Base-by-base conservation (phyloP, 1,139 yeast genomes). In the Pichia terricola region DNA sequence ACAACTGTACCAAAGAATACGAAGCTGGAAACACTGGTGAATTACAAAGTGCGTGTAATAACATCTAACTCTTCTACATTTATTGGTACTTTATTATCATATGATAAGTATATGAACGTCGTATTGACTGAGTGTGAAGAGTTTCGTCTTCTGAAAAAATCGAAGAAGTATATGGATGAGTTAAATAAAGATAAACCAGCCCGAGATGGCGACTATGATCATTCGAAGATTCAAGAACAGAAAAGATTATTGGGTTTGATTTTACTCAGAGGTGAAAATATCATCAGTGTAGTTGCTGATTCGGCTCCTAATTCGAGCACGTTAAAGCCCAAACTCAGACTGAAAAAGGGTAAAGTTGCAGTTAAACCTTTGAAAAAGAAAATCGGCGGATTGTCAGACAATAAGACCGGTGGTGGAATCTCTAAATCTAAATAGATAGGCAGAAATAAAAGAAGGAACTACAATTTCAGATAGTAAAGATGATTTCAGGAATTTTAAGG, bases 51-150 rank as follows among this genome's bases (percentile, higher is more conserved):
- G 43, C 74, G 82, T 46, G 82, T 88, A 32, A 72, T 81, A 35
- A 76, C 94, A 2, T 63, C 77, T 27, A 96, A 89, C 63, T 80
- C 83, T 10, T 72, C 95, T 40, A 79, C 77, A 43, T 77, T 84
- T 53, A 69, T 81, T 9, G 98, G 98, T 2, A 80, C 81, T 49
- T 70, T 91, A 44, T 65, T 89, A 51, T 91, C 97, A 4, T 91
- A 87, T 60, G 97, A 91, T 63, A 81, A 81, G 60, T 85, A 82
- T 61, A 81, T 89, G 81, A 91, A 91, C 61, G 62, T 91, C 38
- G 96, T 91, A 16, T 67, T 91, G 37, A 74, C 85, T 16, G 95
- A 89, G 52, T 77, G 95, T 39, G 89, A 85, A 56, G 98, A 91
- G 59, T 78, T 79, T 55, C 72, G 96, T 51, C 66, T 79, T 16